These are phyloP conservation scores for Tetracladium setigerum DNA, from an alignment of 495 filamentous ascomycete genomes.

Conservation along the genomic window DNA sequence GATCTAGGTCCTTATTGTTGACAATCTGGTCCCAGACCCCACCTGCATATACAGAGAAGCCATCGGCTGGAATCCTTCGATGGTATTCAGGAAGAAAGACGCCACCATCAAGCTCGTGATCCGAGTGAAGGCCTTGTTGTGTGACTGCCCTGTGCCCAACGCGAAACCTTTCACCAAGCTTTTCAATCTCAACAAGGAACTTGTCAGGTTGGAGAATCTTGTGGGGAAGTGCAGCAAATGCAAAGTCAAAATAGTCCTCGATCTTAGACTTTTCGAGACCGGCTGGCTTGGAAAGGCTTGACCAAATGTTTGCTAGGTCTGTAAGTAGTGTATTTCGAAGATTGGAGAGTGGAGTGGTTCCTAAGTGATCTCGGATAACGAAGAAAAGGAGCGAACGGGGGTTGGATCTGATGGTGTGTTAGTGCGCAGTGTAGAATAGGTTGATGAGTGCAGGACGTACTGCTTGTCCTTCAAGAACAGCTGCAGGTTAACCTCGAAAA, in stretches of 20 bases:
- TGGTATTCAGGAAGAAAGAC: constrained; percentile 94
- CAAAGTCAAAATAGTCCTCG: constrained; percentile 97
- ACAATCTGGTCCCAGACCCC: constrained; percentile 98
- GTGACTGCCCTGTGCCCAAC: constrained; percentile 63
- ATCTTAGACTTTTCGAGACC: constrained; percentile 85
- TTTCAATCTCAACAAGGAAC: constrained; percentile 73
- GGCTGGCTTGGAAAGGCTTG: constrained; percentile 78
- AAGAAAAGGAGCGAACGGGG: constrained; percentile 94
- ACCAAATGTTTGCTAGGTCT: constrained; percentile 87
- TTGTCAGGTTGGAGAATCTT: constrained; percentile 95
- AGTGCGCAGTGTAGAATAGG: constrained; percentile 13
- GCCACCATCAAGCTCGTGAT: constrained; percentile 66
- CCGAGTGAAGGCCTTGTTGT: constrained; percentile 40
- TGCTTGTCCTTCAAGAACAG: constrained; percentile 90
- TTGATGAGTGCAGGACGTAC: constrained; percentile 39
- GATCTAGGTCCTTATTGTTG: constrained; percentile 94
- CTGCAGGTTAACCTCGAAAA: constrained; percentile 97
- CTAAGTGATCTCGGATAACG: constrained; percentile 94
- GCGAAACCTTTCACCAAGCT: constrained; percentile 72
- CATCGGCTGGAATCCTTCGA: constrained; percentile 89
- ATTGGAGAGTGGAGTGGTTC: constrained; percentile 79
- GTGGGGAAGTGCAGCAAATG: constrained; percentile 90
- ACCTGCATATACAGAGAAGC: constrained; percentile 85
- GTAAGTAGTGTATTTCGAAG: constrained; percentile 83
- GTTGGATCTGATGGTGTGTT: constrained; percentile 53